Base-by-base conservation (phyloP, 345 rosid genomes). In the Psidium guajava region DNA sequence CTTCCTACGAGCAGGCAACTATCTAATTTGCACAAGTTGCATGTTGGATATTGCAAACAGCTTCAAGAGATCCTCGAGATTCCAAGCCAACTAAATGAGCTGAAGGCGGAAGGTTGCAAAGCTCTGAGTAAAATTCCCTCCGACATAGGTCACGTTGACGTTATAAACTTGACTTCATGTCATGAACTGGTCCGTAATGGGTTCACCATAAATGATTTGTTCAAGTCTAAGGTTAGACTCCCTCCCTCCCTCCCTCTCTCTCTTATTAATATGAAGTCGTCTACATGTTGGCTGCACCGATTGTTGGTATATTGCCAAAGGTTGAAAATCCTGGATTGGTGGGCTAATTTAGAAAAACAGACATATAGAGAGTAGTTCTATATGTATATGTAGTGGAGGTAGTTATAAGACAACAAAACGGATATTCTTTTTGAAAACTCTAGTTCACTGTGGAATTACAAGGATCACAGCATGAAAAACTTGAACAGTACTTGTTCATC, bases 21-120 rank as follows among this genome's bases (percentile, higher is more conserved):
- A 13, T 1, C 13, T 14, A 27, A 27, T 13, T 13, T 59, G 42
- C 3, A 40, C 42, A 18, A 0, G 1, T 5, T 58, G 32, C 1
- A 4, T 25, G 0, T 58, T 25, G 5, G 11, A 2, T 2, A 11
- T 2, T n/a, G 64, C 32, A 1, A 58, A 8, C 32, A n/a, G n/a
- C 32, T 58, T 1, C 1, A 58, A 58, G 64, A 58, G 32, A 6
- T 58, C 64, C 64, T 25, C 64, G 8, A 25, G 16, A 25, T 58
- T 58, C 64, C 64, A 0, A 7, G 73, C 4, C 42, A 40, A 3
- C 42, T 40, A 40, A 40, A 40, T 5, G 5, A 14, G 2, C 0
- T 52, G 6, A 0, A 3, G 15, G 54, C 54, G 9, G 1, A 3
- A 10, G 15, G 18, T 52, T 52, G 54, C 54, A 11, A 13, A 52